A percentile compares a stretch with the other conserved stretches of the same genome.
Evolutionary conservation across 169 alveolate genomes (phyloP).

Genomic region (Toxoplasma gondii): DNA sequence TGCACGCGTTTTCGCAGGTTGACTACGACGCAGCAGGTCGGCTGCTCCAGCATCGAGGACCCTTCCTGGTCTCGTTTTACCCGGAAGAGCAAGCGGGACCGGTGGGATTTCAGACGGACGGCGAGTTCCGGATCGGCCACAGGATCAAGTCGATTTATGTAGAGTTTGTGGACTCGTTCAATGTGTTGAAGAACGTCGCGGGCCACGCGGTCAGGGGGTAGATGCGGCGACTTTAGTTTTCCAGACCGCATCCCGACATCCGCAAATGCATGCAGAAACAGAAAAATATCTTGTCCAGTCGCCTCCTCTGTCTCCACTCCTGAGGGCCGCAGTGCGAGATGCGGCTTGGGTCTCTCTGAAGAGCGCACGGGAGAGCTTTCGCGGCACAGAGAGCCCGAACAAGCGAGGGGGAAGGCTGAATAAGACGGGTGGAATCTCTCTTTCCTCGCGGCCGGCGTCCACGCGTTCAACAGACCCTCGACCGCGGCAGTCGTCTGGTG

Average conservation of each 20-base stretch:
- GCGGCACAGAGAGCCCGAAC: too few species aligned
- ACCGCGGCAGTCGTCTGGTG: too few species aligned
- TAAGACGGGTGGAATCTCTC: too few species aligned
- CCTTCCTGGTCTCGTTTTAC: slow-evolving; percentile 11
- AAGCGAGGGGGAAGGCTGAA: too few species aligned
- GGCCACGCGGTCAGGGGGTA: neutral
- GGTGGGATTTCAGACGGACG: slow-evolving; percentile 44
- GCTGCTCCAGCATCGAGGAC: slow-evolving; percentile 35
- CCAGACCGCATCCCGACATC: too few species aligned
- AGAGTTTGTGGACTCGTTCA: neutral
- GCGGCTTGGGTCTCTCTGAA: too few species aligned
- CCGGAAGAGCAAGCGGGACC: neutral
- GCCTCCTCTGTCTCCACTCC: neutral
- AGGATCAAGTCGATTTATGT: neutral
- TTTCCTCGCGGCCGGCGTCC: too few species aligned
- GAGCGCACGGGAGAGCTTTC: too few species aligned
- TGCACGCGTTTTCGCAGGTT: neutral
- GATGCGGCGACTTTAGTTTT: neutral
- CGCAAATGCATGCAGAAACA: too few species aligned
- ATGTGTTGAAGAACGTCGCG: neutral
- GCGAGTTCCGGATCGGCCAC: slow-evolving; percentile 8
- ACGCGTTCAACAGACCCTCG: too few species aligned
- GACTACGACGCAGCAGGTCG: slow-evolving; percentile 35
- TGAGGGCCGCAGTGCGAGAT: neutral
- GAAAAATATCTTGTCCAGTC: neutral